Conservation (phyloP, 2,329 filamentous ascomycete genomes). For the Aspergillus sp. region DNA sequence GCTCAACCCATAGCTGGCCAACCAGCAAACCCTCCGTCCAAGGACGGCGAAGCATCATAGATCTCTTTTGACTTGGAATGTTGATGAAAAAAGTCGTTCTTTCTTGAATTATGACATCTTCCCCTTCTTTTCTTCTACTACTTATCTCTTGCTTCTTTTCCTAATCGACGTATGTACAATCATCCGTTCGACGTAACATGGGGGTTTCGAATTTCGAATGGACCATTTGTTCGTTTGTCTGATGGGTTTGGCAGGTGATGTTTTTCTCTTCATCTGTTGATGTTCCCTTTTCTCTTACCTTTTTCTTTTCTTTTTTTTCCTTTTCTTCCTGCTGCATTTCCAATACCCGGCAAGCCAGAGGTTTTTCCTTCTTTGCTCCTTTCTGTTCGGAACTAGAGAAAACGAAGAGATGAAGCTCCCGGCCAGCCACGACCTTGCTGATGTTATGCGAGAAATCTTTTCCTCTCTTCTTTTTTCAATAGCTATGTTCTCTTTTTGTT, state of each 20-base stretch:
- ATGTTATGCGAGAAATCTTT: constrained; percentile 10
- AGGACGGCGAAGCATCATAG: constrained; percentile 37
- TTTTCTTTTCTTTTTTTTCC: constrained; percentile 7
- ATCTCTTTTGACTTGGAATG: constrained; percentile 25
- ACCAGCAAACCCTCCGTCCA: constrained; percentile 39
- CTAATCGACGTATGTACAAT: background rate
- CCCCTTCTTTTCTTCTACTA: constrained; percentile 1
- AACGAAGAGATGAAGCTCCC: constrained; percentile 7
- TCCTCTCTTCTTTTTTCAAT: constrained; percentile 4
- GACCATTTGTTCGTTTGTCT: background rate
- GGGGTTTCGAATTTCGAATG: background rate
- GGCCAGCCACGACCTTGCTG: constrained; percentile 14
- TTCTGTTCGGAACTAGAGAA: constrained; percentile 1
- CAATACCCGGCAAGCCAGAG: constrained; percentile 22
- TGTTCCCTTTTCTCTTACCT: constrained; percentile 1
- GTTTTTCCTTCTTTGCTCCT: constrained; percentile 4
- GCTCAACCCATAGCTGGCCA: constrained; percentile 39
- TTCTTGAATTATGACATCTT: constrained; percentile 29
- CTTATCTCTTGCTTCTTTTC: constrained; percentile 6
- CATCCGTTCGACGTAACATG: background rate
- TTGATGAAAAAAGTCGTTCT: constrained; percentile 27
- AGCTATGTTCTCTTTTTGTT: constrained; percentile 2
- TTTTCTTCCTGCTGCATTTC: constrained; percentile 12
- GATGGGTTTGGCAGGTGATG: background rate
- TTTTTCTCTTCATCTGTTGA: background rate